These are phyloP conservation scores for Fusarium sp. DNA, from an alignment of 2,329 filamentous ascomycete genomes.

Conservation along the genomic window DNA sequence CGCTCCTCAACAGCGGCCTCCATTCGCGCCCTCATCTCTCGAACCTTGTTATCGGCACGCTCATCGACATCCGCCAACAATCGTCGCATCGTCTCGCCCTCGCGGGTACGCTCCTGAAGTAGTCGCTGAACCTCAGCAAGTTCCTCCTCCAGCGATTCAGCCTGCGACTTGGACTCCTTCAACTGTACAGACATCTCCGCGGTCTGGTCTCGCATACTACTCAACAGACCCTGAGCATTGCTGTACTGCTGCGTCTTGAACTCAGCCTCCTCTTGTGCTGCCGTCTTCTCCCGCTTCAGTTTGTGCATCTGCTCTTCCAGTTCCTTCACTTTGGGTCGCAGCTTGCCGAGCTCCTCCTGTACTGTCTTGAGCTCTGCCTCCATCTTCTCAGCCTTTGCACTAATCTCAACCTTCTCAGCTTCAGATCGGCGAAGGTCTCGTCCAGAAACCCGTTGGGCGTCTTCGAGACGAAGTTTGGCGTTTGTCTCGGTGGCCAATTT, in stretches of 20 bases:
- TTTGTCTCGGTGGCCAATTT: conserved; percentile 80
- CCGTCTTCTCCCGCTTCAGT: conserved; percentile 72
- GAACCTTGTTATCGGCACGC: conserved; percentile 80
- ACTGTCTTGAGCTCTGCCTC: conserved; percentile 74
- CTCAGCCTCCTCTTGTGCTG: conserved; percentile 80
- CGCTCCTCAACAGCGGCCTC: conserved; percentile 93
- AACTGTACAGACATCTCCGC: conserved; percentile 89
- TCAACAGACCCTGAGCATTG: conserved; percentile 84
- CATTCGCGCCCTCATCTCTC: conserved; percentile 89
- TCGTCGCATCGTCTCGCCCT: conserved; percentile 93
- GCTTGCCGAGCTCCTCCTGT: conserved; percentile 75
- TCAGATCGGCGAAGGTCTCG: conserved; percentile 83
- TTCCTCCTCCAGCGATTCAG: conserved; percentile 91
- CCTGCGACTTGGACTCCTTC: conserved; percentile 84
- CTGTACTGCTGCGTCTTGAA: conserved; percentile 87
- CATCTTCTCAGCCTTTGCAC: conserved; percentile 76
- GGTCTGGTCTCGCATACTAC: conserved; percentile 92
- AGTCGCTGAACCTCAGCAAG: conserved; percentile 87
- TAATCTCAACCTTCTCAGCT: conserved; percentile 79
- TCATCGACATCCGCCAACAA: conserved; percentile 87
- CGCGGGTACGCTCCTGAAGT: conserved; percentile 85
- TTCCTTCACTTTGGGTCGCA: conserved; percentile 69
- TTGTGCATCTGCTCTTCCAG: conserved; percentile 79
- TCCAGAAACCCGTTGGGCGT: conserved; percentile 76
- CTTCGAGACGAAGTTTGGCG: conserved; percentile 77